Percentiles rank a stretch among this genome's conserved stretches.
Evolutionary conservation across 208 protist genomes (phyloP).

Genomic region (Spongospora subterranea): DNA sequence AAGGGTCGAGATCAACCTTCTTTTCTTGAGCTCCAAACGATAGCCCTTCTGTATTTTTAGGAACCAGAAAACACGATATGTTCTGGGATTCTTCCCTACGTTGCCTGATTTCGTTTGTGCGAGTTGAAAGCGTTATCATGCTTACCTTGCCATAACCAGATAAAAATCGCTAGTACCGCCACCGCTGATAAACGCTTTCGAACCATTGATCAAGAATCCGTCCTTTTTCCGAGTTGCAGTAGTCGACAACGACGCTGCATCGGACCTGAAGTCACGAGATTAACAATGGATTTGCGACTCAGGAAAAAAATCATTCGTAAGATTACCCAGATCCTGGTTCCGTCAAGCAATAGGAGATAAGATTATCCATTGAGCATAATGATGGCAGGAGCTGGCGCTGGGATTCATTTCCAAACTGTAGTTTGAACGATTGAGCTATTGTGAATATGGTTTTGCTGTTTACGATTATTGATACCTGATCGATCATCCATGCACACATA

Average conservation of each 20-base stretch:
- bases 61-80: conserved; percentile 48
- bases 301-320: background rate
- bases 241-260: conserved; percentile 33
- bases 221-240: background rate
- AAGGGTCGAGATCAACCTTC: conserved; percentile 6
- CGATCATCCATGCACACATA: conserved; percentile 44
- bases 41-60: background rate
- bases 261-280: background rate
- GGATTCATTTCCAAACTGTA: background rate
- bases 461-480: background rate
- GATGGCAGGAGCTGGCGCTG: conserved; percentile 12
- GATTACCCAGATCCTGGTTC: conserved; percentile 46
- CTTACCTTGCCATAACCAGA: conserved; percentile 20
- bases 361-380: conserved; percentile 31
- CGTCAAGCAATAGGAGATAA: conserved; percentile 59
- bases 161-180: conserved; percentile 40
- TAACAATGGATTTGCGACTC: background rate
- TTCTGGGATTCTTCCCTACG: conserved; percentile 19
- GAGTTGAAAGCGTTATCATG: background rate
- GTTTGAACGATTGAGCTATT: background rate
- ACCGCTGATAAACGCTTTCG: conserved; percentile 39
- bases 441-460: background rate
- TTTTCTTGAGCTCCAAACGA: conserved; percentile 25
- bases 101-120: background rate
- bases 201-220: background rate